Conservation (phyloP, 2,329 filamentous ascomycete species). For the Stagonosporopsis tanaceti region DNA sequence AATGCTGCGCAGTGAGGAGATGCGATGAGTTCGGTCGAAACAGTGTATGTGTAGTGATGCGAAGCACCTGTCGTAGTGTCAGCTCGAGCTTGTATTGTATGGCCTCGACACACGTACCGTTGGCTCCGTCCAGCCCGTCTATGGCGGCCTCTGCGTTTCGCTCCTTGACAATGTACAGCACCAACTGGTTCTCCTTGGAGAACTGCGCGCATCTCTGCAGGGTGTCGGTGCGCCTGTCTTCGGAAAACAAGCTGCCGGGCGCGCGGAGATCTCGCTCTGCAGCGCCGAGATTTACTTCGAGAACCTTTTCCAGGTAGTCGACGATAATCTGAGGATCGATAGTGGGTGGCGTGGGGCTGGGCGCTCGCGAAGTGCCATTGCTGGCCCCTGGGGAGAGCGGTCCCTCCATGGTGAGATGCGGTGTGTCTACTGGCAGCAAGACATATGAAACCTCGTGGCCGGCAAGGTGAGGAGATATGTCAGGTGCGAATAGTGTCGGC, state of each 20-base stretch:
- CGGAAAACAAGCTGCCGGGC: constrained; percentile 82
- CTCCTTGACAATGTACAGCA: constrained; percentile 91
- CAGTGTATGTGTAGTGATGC: constrained; percentile 73
- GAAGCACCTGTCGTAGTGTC: constrained; percentile 54
- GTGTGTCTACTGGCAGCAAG: constrained; percentile 32
- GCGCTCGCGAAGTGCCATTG: constrained; percentile 50
- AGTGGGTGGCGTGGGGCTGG: constrained; percentile 48
- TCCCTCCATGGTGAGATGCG: constrained; percentile 51
- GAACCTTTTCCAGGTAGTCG: constrained; percentile 57
- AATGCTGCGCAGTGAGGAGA: constrained; percentile 83
- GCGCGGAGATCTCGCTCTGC: constrained; percentile 79
- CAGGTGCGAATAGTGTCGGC: not conserved
- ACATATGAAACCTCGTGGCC: constrained; percentile 45
- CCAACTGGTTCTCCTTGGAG: constrained; percentile 84
- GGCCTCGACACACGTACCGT: constrained; percentile 35
- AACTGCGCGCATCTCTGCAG: constrained; percentile 88
- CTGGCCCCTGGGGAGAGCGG: constrained; percentile 51
- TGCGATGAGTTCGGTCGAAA: constrained; percentile 83
- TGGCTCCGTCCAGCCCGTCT: constrained; percentile 42
- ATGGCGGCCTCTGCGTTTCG: constrained; percentile 58
- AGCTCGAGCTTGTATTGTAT: constrained; percentile 24
- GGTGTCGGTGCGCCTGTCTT: constrained; percentile 76
- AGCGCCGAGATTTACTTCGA: constrained; percentile 59
- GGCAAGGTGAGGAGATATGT: constrained; percentile 15
- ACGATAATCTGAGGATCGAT: constrained; percentile 59